Conservation (phyloP, 2,329 filamentous ascomycete genomes). For the Aspergillus versicolor region DNA sequence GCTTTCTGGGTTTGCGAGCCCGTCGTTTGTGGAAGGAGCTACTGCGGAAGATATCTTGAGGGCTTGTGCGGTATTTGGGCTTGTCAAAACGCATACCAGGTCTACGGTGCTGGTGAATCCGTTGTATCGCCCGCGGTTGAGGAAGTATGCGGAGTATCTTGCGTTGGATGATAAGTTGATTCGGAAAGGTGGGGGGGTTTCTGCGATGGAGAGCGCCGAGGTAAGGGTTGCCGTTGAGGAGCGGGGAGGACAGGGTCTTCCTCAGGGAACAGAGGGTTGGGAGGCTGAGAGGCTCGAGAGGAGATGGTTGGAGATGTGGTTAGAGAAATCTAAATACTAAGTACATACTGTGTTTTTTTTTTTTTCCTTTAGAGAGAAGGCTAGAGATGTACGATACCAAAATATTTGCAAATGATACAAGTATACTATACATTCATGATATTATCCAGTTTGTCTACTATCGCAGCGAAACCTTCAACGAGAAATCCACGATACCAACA, state of each 20-base stretch:
- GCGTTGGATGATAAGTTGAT: conserved; percentile 71
- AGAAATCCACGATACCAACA: conserved; percentile 91
- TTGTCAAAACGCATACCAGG: conserved; percentile 36
- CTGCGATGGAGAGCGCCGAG: conserved; percentile 62
- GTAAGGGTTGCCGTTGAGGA: conserved; percentile 69
- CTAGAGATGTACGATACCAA: conserved; percentile 1
- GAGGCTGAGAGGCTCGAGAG: conserved; percentile 32
- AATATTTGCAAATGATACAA: neutral
- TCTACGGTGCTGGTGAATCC: conserved; percentile 40
- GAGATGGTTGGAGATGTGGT: conserved; percentile 39
- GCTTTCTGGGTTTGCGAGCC: conserved; percentile 22
- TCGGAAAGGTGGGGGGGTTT: conserved; percentile 59
- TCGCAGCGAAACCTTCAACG: conserved; percentile 71
- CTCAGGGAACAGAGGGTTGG: conserved; percentile 19
- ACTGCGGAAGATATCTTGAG: conserved; percentile 27
- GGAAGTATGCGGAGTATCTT: conserved; percentile 61
- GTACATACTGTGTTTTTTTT: neutral
- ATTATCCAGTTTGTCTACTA: conserved; percentile 12
- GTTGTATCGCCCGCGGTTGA: conserved; percentile 57
- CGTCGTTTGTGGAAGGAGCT: conserved; percentile 21
- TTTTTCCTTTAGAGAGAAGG: neutral
- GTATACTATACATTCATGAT: neutral
- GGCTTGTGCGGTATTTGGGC: conserved; percentile 36
- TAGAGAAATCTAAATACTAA: conserved; percentile 18
- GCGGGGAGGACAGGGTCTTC: conserved; percentile 53